Conservation (phyloP, 305 asterid species). For the Fraxinus sp. region DNA sequence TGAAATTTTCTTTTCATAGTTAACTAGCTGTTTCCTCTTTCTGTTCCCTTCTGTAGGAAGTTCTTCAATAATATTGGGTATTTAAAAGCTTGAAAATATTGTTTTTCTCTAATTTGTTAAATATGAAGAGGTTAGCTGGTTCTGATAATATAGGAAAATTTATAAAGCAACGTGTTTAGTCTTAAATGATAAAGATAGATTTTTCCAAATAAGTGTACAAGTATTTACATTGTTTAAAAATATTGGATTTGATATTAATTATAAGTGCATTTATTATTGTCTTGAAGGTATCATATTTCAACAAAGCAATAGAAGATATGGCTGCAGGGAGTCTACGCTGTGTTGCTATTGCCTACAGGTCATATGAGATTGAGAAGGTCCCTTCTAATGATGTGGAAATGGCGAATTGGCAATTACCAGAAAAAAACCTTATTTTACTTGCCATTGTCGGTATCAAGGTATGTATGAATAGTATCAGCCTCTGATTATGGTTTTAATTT, state of each 20-base stretch:
- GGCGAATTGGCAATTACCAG: conserved; percentile 74
- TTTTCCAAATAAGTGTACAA: background rate
- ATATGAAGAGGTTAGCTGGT: background rate
- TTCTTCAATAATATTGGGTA: background rate
- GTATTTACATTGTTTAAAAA: conserved; percentile 3
- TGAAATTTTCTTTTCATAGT: background rate
- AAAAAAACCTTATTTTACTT: conserved; percentile 69
- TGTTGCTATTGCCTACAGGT: conserved; percentile 80
- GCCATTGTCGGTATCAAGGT: conserved; percentile 97
- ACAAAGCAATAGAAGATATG: conserved; percentile 76
- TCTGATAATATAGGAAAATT: conserved; percentile 7
- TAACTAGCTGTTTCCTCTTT: conserved; percentile 10
- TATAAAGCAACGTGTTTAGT: background rate
- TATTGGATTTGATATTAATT: conserved; percentile 4
- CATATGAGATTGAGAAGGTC: conserved; percentile 45
- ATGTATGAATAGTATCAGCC: conserved; percentile 9
- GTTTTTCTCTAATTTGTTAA: background rate
- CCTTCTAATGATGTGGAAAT: conserved; percentile 72
- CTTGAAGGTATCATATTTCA: conserved; percentile 52
- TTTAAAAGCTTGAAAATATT: background rate
- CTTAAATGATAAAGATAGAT: background rate
- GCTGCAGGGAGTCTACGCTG: conserved; percentile 82
- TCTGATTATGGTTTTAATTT: background rate
- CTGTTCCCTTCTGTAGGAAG: background rate
- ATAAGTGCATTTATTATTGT: conserved; percentile 19